A percentile compares a stretch with the other conserved stretches of the same genome.
These are phyloP conservation scores for Colletotrichum sidae DNA, from an alignment of 2,329 filamentous ascomycete species.

Conservation along the genomic window DNA sequence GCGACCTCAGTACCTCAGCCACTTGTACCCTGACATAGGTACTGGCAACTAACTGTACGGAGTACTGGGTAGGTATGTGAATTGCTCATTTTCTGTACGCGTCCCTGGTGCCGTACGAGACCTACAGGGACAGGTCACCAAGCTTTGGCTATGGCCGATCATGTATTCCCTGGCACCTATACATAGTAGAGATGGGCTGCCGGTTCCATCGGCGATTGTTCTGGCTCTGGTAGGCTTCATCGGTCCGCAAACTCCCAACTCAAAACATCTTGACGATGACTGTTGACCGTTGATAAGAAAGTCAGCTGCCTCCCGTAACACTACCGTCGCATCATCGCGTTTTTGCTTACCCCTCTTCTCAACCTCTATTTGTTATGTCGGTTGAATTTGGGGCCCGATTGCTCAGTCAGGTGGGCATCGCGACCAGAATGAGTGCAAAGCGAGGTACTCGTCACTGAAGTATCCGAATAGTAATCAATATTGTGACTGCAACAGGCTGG, in stretches of 20 bases:
- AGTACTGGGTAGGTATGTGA: too few relatives aligned
- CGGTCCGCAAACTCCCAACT: conserved; percentile 25
- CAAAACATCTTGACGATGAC: conserved; percentile 11
- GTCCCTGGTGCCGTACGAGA: too few relatives aligned
- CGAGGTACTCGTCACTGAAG: conserved; percentile 3
- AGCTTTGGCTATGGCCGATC: too few relatives aligned
- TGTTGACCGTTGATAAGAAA: not conserved
- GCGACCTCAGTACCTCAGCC: not conserved
- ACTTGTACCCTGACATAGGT: too few relatives aligned
- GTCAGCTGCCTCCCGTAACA: not conserved
- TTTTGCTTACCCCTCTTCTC: not conserved
- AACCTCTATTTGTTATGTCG: not conserved
- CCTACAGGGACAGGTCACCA: too few relatives aligned
- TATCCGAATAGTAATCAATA: conserved; percentile 7
- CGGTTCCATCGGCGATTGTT: too few relatives aligned
- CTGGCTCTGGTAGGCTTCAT: conserved; percentile 8
- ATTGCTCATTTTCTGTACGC: too few relatives aligned
- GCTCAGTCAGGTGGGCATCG: too few relatives aligned
- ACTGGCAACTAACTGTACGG: too few relatives aligned
- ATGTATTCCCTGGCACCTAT: too few relatives aligned
- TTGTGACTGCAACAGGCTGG: conserved; percentile 25
- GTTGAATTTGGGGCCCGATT: not conserved
- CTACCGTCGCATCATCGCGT: not conserved
- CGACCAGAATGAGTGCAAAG: too few relatives aligned
- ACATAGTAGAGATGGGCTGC: too few relatives aligned